Evolutionary conservation across 192 early-diverging fungal genomes (phyloP), one percentile per base, ranked within the genome.

Genomic region (Coemansia sp.): DNA sequence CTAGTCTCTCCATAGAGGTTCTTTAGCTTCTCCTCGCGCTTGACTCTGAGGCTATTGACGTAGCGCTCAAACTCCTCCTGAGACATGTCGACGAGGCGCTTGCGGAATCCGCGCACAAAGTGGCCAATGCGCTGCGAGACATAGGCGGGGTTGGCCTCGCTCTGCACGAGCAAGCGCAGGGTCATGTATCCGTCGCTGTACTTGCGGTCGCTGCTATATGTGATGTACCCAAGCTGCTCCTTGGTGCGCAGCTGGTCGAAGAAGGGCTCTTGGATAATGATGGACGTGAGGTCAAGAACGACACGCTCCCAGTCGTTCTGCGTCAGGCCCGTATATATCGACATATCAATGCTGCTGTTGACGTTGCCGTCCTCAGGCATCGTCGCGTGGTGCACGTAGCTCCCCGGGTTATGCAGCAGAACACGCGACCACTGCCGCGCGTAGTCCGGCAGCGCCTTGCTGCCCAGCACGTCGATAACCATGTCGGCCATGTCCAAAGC

Each of bases 211-310:
- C 78, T 84, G 64, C 86, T 84, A 50, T 76, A 78, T 6, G 91
- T 87, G 24, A 89, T 77, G 69, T 92, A 91, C 2, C 92, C 92
- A 10, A 93, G 85, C 69, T 93, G 89, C 72, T 93, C 91, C 74
- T 98, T 95, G 17, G 97, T 99, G 27, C 97, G 87, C 57, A 99
- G 80, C 67, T 95, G 90, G 80, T 98, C 91, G 78, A 98, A 99
- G 69, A 87, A 92, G 35, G 95, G 94, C 73, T 99, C 96, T 51
- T 91, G 84, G 19, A 89, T 78, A 44, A 99, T 93, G 64, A 96
- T 93, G 14, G 88, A 86, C 61, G 94, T 66, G 50, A 99, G 85
- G 39, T 86, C 82, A 19, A 93, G 75, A 16, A 88, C 74, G 37
- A 87, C 88, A 35, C 95, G 91, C 34, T 88, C 75, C 21, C 81